Evolutionary conservation across 2,329 filamentous ascomycete species (phyloP), one percentile per base, ranked within the genome.

Genomic region (Pseudogymnoascus sp.): DNA sequence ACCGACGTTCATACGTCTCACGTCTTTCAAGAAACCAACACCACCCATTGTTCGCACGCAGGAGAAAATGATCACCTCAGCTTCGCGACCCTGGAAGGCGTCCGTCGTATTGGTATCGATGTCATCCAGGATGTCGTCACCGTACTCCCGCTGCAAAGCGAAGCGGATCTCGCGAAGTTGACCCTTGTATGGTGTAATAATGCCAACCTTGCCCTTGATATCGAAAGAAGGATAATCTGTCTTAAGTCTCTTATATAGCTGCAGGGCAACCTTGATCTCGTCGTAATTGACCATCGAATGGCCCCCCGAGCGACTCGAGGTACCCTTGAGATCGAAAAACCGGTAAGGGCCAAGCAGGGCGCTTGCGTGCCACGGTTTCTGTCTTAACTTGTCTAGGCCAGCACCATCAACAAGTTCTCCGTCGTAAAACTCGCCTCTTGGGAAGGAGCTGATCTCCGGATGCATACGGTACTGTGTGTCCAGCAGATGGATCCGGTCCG

Each of bases 381-480:
- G 78, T 59, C 95, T 89, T 62, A 96, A 79, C 62, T 78, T 80
- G 3, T 83, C 86, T 93, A 97, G 97, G 68, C 89, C 84, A 65
- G 83, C 84, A 23, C 96, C 95, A 74, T 99, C 92, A 67, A 93
- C 80, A 10, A 99, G 84, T 67, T 87, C 85, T 28, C 90, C 87
- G 73, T 97, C 91, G 77, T 99, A 99, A 77, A 99, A 99, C 61
- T 93, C 89, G 69, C 83, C 80, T 74, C 92, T 96, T 1, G 96
- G 95, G 75, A 97, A 99, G 61, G 81, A 76, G 75, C 92, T 96
- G 73, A 99, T 99, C 69, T 95, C 91, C 0, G 96, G 95, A 77
- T 99, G 95, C 96, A 99, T 99, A 76, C 95, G 95, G 74, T 99
- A 99, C 73, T 99, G 95, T 63, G 89, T 95, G 73, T 97, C 93